Evolutionary conservation across 1,284 basidiomycete genomes (phyloP), one percentile per base, ranked within the genome.

Genomic region (Heterobasidion parviporum): DNA sequence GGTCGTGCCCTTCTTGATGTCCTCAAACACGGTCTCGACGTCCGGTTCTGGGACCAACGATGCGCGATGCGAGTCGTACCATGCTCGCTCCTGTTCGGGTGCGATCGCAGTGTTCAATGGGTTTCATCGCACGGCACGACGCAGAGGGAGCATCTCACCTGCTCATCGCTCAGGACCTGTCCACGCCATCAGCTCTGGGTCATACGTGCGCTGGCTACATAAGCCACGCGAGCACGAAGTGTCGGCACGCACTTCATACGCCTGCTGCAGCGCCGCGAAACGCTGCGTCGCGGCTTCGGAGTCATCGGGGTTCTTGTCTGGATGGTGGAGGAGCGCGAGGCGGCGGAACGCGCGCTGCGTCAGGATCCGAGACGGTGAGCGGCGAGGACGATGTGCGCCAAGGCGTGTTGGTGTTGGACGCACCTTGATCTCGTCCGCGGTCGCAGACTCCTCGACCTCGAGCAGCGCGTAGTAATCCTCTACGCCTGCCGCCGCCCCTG

Each of bases 11-110:
- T 74, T 80, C 54, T 83, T 80, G 60, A 97, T 89, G 63, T 94
- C 90, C 59, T 94, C 86, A 63, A 92, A 92, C 5, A 95, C 82
- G 9, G 83, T 85, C 56, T 87, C 80, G 18, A 83, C 88, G 67
- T 95, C 93, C 45, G 89, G 86, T 63, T 92, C 89, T 1, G 92
- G 89, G 10, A 79, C 78, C 8, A 94, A 77, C n/a, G 89, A 88
- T 36, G 92, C 87, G 49, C 91, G 83, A 69, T 98, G 95, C n/a
- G 86, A 86, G 69, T 99, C 96, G 69, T 99, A 99, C 92, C 95
- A 99, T 46, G 96, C 94, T 60, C 96, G 79, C 78, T 99, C 95
- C 91, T 94, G 80, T 58, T 49, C 53, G 44, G 38, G 60, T 26
- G 61, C 26, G 18, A 48, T 10, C 46, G 46, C 26, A 4, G 26